Evolutionary conservation across 306 rosid species (phyloP).

Genomic region (Cucurbita ficifolia): DNA sequence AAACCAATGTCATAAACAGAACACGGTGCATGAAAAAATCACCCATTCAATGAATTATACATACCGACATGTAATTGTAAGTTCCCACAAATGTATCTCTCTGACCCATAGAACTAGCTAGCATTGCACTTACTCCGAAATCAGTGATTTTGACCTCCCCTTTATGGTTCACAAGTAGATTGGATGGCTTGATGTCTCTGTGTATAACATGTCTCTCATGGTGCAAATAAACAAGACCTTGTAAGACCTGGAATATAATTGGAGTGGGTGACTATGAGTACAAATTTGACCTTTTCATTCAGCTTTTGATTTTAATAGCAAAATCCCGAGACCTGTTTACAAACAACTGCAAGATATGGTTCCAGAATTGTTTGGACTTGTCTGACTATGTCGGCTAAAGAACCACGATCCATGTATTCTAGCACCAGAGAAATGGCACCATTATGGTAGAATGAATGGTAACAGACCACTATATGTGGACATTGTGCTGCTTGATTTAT

Average conservation of each 20-base stretch:
- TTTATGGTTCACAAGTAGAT: slow-evolving; percentile 83
- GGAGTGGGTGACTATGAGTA: neutral
- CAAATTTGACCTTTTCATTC: neutral
- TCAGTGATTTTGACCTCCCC: slow-evolving; percentile 98
- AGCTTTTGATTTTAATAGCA: neutral
- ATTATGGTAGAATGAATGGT: slow-evolving; percentile 89
- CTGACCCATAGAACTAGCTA: slow-evolving; percentile 94
- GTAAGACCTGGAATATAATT: slow-evolving; percentile 51
- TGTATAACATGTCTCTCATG: slow-evolving; percentile 87
- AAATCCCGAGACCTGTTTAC: slow-evolving; percentile 64
- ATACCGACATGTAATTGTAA: slow-evolving; percentile 97
- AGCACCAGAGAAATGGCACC: slow-evolving; percentile 84
- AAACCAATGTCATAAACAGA: neutral
- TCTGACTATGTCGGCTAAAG: slow-evolving; percentile 68
- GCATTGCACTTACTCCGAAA: slow-evolving; percentile 96
- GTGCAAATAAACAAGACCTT: slow-evolving; percentile 92
- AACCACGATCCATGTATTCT: slow-evolving; percentile 98
- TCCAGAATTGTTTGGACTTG: slow-evolving; percentile 93
- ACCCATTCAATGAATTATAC: slow-evolving; percentile 18
- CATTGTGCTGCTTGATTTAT: slow-evolving; percentile 96
- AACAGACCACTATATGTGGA: slow-evolving; percentile 81
- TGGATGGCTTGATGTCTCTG: slow-evolving; percentile 95
- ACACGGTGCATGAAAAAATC: neutral
- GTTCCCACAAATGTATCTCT: slow-evolving; percentile 98
- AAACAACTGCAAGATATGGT: slow-evolving; percentile 95